A percentile compares a stretch with the other conserved stretches of the same genome.
phyloP scores from a whole-genome alignment of 2,329 filamentous ascomycete species.

The Camillea tinctor region DNA sequence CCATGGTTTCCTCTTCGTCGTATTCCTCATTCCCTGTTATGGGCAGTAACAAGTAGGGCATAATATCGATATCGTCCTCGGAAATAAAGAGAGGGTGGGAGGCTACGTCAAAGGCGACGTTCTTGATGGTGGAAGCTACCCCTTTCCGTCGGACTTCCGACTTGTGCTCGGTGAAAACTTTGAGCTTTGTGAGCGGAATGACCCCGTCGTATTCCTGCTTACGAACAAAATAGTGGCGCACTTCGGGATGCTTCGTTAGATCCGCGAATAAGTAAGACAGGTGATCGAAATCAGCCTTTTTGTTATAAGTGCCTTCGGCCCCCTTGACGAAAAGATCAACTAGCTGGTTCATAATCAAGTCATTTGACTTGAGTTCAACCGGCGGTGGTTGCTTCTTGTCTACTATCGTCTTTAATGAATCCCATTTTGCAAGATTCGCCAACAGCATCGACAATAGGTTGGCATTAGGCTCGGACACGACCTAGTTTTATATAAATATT shows the following conservation, averaged over 20 bases:
- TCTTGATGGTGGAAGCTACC: conserved; percentile 97
- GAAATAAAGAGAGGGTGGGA: conserved; percentile 70
- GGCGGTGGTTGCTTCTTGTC: conserved; percentile 67
- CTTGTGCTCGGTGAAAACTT: conserved; percentile 89
- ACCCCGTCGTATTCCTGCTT: conserved; percentile 75
- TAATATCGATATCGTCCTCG: conserved; percentile 71
- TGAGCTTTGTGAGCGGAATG: conserved; percentile 87
- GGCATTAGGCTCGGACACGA: conserved; percentile 73
- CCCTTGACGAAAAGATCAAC: conserved; percentile 97
- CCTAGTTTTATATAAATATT: conserved; percentile 41
- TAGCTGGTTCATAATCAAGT: conserved; percentile 80
- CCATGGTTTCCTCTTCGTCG: conserved; percentile 77
- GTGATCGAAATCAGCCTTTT: conserved; percentile 85
- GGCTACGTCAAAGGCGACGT: conserved; percentile 78
- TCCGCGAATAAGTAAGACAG: conserved; percentile 93
- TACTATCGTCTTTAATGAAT: conserved; percentile 68
- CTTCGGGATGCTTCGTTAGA: conserved; percentile 75
- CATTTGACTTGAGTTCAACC: conserved; percentile 68
- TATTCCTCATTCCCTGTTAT: conserved; percentile 89
- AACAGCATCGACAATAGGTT: conserved; percentile 88
- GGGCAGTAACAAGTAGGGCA: conserved; percentile 86
- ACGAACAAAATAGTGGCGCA: conserved; percentile 72
- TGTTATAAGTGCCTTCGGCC: conserved; percentile 78
- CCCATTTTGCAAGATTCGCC: conserved; percentile 84
- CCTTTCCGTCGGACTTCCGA: conserved; percentile 82